A percentile compares a stretch with the other conserved stretches of the same genome.
phyloP scores from a whole-genome alignment of 1,284 basidiomycete genomes.

The Sphagnurus paluster region DNA sequence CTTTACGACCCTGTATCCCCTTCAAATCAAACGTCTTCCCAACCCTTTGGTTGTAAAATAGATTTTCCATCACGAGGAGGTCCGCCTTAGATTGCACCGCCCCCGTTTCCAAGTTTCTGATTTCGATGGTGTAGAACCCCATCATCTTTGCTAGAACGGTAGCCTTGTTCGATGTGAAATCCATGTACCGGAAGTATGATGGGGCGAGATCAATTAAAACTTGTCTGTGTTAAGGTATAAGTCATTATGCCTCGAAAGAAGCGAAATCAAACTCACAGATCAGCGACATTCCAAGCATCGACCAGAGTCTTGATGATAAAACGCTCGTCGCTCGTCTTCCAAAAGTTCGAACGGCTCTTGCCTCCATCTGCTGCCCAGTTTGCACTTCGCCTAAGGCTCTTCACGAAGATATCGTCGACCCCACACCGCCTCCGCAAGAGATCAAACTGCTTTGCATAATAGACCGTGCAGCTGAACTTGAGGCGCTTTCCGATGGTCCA shows the following conservation, averaged over 20 bases:
- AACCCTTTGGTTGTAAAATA: conserved; percentile 71
- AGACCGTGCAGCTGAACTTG: conserved; percentile 76
- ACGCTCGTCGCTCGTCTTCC: conserved; percentile 73
- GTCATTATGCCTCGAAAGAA: too few relatives aligned
- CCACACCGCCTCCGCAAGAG: conserved; percentile 63
- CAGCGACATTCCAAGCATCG: conserved; percentile 82
- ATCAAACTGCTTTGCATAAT: conserved; percentile 80
- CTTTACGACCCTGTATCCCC: conserved; percentile 72
- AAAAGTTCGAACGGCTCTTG: conserved; percentile 74
- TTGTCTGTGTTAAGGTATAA: conserved; percentile 49
- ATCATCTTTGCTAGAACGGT: conserved; percentile 75
- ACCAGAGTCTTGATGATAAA: conserved; percentile 83
- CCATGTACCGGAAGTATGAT: conserved; percentile 76
- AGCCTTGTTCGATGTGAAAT: conserved; percentile 61
- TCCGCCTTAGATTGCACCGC: conserved; percentile 66
- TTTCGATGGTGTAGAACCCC: conserved; percentile 77
- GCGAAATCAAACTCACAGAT: conserved; percentile 57
- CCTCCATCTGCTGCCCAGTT: conserved; percentile 74
- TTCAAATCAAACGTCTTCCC: conserved; percentile 76
- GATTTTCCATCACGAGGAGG: conserved; percentile 79
- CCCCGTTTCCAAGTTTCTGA: conserved; percentile 71
- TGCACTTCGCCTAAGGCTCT: conserved; percentile 59
- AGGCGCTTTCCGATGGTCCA: conserved; percentile 72
- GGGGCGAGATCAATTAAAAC: conserved; percentile 74
- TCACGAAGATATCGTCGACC: conserved; percentile 60